Percentiles rank a stretch among this genome's conserved stretches.
phyloP scores from a whole-genome alignment of 345 rosid species.

The Hypericum perforatum region DNA sequence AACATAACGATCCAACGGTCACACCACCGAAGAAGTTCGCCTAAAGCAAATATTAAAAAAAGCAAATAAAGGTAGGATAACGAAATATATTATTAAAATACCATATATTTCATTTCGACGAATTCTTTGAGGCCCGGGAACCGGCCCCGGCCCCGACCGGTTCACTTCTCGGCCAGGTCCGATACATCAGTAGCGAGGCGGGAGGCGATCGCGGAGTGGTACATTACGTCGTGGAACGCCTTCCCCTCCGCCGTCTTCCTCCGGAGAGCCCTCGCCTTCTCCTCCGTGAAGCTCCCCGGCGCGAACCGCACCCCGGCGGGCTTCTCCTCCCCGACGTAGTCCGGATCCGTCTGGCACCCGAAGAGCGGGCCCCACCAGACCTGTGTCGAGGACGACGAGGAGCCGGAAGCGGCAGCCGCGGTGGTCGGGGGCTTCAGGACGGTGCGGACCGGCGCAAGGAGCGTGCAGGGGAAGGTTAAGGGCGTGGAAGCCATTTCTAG shows the following conservation, averaged over 20 bases:
- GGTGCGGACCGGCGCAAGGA: slow-evolving; percentile 24
- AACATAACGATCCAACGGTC: too few species aligned
- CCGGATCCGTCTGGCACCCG: slow-evolving; percentile 57
- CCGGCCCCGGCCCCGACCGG: slow-evolving; percentile 7
- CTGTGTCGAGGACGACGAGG: slow-evolving; percentile 17
- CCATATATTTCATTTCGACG: too few species aligned
- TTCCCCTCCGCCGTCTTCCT: slow-evolving; percentile 36
- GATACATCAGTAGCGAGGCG: slow-evolving; percentile 54
- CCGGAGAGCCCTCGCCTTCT: slow-evolving; percentile 57
- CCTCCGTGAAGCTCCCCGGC: slow-evolving; percentile 51
- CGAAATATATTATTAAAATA: too few species aligned
- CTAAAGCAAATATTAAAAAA: too few species aligned
- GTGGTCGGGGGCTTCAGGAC: too few species aligned
- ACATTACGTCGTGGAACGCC: slow-evolving; percentile 62
- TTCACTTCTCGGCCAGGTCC: slow-evolving; percentile 17
- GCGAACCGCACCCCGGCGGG: slow-evolving; percentile 11
- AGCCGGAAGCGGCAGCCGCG: slow-evolving; percentile 14
- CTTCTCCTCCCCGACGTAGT: slow-evolving; percentile 30
- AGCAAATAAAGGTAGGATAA: too few species aligned
- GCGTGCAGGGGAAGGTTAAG: slow-evolving; percentile 24
- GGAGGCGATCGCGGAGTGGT: slow-evolving; percentile 67
- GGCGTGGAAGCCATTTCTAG: slow-evolving; percentile 33
- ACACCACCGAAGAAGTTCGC: too few species aligned
- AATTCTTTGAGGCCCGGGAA: too few species aligned
- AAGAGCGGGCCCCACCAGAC: slow-evolving; percentile 63